Conservation (phyloP, 345 rosid genomes). For the Camelina sativa region DNA sequence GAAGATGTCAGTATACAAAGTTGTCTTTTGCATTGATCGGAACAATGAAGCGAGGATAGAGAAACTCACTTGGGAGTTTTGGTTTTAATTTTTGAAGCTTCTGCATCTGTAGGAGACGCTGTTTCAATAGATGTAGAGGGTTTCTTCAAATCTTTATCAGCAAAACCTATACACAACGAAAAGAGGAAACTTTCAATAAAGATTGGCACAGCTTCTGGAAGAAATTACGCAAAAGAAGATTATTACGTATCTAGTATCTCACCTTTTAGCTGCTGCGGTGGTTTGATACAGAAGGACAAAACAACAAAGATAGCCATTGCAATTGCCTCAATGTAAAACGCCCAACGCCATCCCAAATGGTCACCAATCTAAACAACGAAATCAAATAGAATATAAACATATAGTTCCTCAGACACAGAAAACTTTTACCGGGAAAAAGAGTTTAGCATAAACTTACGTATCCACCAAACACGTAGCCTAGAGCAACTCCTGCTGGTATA, state of each 20-base stretch:
- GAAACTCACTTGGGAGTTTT: constrained; percentile 31
- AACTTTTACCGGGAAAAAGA: constrained; percentile 10
- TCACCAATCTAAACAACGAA: constrained; percentile 65
- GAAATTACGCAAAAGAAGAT: neutral
- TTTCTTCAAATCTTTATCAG: constrained; percentile 60
- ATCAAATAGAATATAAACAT: constrained; percentile 3
- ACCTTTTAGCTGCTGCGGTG: constrained; percentile 92
- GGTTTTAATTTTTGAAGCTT: constrained; percentile 18
- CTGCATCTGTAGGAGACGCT: constrained; percentile 42
- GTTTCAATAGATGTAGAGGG: constrained; percentile 54
- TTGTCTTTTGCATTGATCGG: neutral
- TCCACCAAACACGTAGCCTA: constrained; percentile 96
- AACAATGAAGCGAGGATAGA: constrained; percentile 5
- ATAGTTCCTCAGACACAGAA: neutral
- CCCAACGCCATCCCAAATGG: constrained; percentile 76
- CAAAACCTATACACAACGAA: constrained; percentile 59
- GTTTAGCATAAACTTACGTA: constrained; percentile 52
- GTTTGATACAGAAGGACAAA: constrained; percentile 76
- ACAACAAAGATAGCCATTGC: constrained; percentile 83
- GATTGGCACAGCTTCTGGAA: neutral
- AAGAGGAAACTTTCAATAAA: neutral
- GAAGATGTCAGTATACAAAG: neutral
- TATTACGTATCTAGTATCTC: neutral
- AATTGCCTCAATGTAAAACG: constrained; percentile 85
- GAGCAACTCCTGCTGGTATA: constrained; percentile 88